A percentile compares a stretch with the other conserved stretches of the same genome.
phyloP scores from a whole-genome alignment of 129 eudicot species.

The Arctium lappa region DNA sequence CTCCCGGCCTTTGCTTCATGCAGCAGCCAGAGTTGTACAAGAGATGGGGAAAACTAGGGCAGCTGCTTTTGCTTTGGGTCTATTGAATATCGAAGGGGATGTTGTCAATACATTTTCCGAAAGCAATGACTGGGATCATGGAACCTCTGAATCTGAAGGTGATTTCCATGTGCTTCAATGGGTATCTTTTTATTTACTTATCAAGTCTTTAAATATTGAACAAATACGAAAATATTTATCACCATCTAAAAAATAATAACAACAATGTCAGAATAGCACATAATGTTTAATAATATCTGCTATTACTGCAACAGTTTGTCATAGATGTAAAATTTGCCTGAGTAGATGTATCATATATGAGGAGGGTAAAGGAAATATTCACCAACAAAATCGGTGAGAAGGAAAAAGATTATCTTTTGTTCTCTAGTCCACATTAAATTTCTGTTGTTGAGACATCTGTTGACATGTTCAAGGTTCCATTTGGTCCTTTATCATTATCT shows the following conservation, averaged over 20 bases:
- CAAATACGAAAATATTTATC: not conserved
- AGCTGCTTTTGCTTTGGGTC: constrained; percentile 91
- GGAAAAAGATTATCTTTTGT: no score
- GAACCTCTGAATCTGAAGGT: constrained; percentile 74
- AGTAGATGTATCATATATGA: no score
- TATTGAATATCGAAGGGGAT: constrained; percentile 81
- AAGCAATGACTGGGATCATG: constrained; percentile 55
- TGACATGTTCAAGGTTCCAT: no score
- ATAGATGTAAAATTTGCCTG: no score
- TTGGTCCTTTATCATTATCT: no score
- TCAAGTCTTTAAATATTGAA: not conserved
- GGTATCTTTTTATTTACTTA: not conserved
- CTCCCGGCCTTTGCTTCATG: constrained; percentile 96
- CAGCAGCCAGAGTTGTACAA: constrained; percentile 95
- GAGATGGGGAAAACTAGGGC: constrained; percentile 99
- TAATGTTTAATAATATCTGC: no score
- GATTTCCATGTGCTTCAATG: not conserved
- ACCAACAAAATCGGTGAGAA: no score
- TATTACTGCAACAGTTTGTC: no score
- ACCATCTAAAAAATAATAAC: not conserved
- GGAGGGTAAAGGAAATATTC: no score
- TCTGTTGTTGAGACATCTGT: no score
- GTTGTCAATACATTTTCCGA: constrained; percentile 66
- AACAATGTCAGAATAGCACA: not conserved
- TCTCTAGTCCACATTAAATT: no score